These are phyloP conservation scores for Apophysomyces sp. DNA, from an alignment of 371 early-diverging fungal species.

Conservation along the genomic window DNA sequence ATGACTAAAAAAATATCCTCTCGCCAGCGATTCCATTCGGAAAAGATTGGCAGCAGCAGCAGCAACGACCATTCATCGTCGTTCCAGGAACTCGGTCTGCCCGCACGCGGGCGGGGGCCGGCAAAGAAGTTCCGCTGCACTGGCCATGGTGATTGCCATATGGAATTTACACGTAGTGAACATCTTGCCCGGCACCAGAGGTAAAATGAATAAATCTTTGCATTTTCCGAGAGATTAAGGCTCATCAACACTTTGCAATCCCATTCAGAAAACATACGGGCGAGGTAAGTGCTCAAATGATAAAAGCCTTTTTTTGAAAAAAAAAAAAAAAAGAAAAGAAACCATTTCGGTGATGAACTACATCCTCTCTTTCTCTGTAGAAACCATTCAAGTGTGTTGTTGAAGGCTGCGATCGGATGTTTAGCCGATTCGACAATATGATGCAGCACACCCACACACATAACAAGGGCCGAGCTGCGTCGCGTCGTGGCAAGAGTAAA, in stretches of 20 bases:
- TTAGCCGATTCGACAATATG: constrained; percentile 62
- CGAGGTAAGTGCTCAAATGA: constrained; percentile 45
- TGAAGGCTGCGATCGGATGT: constrained; percentile 47
- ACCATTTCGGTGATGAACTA: background rate
- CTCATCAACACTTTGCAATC: too few species aligned
- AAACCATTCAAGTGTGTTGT: constrained; percentile 57
- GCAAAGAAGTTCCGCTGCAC: constrained; percentile 39
- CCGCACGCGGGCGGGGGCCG: background rate
- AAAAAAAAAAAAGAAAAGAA: background rate
- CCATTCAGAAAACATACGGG: constrained; percentile 52
- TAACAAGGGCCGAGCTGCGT: constrained; percentile 17
- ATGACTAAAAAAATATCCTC: background rate
- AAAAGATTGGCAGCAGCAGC: too few species aligned
- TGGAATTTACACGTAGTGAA: constrained; percentile 56
- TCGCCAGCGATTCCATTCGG: background rate
- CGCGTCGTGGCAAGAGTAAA: background rate
- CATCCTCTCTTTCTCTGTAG: constrained; percentile 10
- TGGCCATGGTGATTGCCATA: constrained; percentile 51
- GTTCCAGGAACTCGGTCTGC: background rate
- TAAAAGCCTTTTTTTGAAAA: too few species aligned
- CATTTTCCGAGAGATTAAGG: background rate
- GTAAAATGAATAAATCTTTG: constrained; percentile 9
- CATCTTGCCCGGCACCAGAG: constrained; percentile 49
- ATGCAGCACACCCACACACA: constrained; percentile 59
- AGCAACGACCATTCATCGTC: background rate